Evolutionary conservation across 345 rosid genomes (phyloP).

Genomic region (Brassica nigra): DNA sequence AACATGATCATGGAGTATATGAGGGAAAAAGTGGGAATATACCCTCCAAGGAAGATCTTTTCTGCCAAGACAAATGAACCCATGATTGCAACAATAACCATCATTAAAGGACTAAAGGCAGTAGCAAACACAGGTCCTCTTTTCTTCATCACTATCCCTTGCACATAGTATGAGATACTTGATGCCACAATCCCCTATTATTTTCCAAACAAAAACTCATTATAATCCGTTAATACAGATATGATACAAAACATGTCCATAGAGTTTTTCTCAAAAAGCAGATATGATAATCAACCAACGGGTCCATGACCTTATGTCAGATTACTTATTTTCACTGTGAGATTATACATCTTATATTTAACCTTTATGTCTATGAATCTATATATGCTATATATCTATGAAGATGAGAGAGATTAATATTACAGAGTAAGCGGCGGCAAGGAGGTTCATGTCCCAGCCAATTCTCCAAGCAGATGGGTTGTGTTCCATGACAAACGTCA

Average conservation of each 20-base stretch:
- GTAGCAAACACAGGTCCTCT: constrained; percentile 75
- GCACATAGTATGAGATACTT: constrained; percentile 52
- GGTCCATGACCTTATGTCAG: neutral
- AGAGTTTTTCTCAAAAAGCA: neutral
- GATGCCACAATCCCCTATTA: constrained; percentile 58
- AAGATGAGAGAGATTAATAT: constrained; percentile 23
- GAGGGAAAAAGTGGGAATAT: constrained; percentile 9
- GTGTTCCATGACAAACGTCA: constrained; percentile 51
- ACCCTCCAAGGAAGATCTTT: constrained; percentile 54
- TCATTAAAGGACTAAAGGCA: constrained; percentile 60
- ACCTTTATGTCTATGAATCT: constrained; percentile 34
- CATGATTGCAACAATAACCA: constrained; percentile 63
- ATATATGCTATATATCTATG: constrained; percentile 5
- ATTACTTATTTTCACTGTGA: neutral
- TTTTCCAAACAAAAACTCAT: neutral
- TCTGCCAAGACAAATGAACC: constrained; percentile 64
- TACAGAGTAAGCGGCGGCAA: constrained; percentile 72
- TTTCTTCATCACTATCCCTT: constrained; percentile 55
- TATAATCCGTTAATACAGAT: neutral
- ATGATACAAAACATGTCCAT: neutral
- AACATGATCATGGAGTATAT: neutral
- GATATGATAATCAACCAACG: neutral
- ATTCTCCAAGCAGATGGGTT: constrained; percentile 58
- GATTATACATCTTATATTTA: neutral
- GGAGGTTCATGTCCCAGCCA: constrained; percentile 55